These are phyloP conservation scores for Cryptococcus wingfieldii DNA, from an alignment of 1,284 basidiomycete genomes.

Conservation along the genomic window DNA sequence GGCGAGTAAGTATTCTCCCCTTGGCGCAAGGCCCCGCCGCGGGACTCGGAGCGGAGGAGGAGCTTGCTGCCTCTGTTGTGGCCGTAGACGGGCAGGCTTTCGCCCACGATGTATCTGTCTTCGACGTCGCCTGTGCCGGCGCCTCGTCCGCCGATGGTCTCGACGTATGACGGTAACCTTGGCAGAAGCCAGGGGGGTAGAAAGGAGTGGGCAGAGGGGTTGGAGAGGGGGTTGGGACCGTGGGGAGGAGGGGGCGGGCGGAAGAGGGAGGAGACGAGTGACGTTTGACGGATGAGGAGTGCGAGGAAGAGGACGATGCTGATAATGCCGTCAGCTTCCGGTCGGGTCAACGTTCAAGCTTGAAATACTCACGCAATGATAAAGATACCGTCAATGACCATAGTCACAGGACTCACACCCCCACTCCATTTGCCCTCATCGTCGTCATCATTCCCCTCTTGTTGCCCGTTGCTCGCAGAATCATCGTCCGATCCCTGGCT, in stretches of 20 bases:
- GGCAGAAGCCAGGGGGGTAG: slow-evolving; percentile 15
- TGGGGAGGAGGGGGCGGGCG: slow-evolving; percentile 1
- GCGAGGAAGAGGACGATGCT: slow-evolving; percentile 17
- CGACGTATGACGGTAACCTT: slow-evolving; percentile 12
- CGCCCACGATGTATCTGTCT: slow-evolving; percentile 8
- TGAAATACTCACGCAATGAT: slow-evolving; percentile 12
- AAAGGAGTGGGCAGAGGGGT: not conserved
- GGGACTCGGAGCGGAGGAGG: slow-evolving; percentile 13
- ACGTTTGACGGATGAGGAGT: slow-evolving; percentile 22
- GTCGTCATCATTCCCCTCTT: not conserved
- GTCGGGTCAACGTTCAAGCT: not conserved
- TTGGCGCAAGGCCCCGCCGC: not conserved
- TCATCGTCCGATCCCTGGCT: not conserved
- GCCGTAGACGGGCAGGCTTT: slow-evolving; percentile 19
- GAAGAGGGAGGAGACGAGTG: slow-evolving; percentile 11
- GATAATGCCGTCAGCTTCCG: not conserved
- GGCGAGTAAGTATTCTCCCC: not conserved
- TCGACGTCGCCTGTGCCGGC: slow-evolving; percentile 12
- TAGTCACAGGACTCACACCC: slow-evolving; percentile 2
- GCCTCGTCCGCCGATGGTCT: slow-evolving; percentile 5
- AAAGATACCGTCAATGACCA: slow-evolving; percentile 14
- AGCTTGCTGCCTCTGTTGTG: slow-evolving; percentile 16
- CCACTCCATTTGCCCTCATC: not conserved
- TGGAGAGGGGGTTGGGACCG: not conserved
- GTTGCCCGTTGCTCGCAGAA: not conserved